Conservation (phyloP, 192 early-diverging fungal species). For the Coemansia sp. region DNA sequence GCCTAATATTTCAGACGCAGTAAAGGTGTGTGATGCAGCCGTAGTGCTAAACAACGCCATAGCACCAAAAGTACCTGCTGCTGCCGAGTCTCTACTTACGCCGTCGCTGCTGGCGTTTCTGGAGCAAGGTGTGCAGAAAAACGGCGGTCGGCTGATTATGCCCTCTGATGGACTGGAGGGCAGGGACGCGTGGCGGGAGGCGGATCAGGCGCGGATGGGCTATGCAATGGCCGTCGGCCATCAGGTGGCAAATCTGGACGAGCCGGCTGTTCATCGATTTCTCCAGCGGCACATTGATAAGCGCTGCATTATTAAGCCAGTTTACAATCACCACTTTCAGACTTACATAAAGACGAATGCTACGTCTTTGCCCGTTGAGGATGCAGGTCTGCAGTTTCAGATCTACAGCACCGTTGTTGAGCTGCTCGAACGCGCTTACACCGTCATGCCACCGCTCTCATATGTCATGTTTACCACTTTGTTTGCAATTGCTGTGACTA, state of each 20-base stretch:
- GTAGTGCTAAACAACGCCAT: conserved; percentile 38
- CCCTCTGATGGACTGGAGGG: neutral
- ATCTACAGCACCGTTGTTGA: conserved; percentile 37
- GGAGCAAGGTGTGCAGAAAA: conserved; percentile 9
- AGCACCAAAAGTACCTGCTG: neutral
- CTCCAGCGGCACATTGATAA: conserved; percentile 9
- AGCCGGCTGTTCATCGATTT: conserved; percentile 11
- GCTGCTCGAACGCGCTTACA: conserved; percentile 15
- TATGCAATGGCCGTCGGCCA: conserved; percentile 27
- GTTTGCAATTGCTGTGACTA: conserved; percentile 42
- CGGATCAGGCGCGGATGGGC: conserved; percentile 13
- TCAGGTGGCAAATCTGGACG: conserved; percentile 20
- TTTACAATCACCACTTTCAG: conserved; percentile 31
- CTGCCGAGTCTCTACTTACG: conserved; percentile 9
- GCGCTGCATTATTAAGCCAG: conserved; percentile 35
- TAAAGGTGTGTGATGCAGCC: conserved; percentile 29
- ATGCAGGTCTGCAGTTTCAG: conserved; percentile 33
- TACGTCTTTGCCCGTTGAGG: conserved; percentile 15
- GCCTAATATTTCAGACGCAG: conserved; percentile 9
- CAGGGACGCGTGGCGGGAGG: conserved; percentile 6
- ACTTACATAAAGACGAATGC: conserved; percentile 4
- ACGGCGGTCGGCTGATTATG: conserved; percentile 10
- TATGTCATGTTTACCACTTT: conserved; percentile 37
- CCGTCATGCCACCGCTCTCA: conserved; percentile 4
- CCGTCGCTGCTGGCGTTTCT: conserved; percentile 22